These are phyloP conservation scores for Candida chauliodis DNA, from an alignment of 805 yeast genomes.

Conservation along the genomic window DNA sequence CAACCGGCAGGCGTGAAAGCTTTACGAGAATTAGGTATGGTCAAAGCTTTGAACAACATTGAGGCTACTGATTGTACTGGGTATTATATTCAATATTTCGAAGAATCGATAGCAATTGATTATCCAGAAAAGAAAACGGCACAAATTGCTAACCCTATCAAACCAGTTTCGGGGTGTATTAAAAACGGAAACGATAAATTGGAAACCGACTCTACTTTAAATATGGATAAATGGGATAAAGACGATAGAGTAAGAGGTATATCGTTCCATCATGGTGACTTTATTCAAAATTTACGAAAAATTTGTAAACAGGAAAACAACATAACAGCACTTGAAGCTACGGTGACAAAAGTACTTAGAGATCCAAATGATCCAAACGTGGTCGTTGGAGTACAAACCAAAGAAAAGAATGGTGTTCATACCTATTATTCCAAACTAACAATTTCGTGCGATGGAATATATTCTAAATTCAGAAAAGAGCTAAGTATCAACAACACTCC, in stretches of 20 bases:
- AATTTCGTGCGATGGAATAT: conserved; percentile 88
- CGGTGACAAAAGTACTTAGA: conserved; percentile 64
- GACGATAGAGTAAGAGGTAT: conserved; percentile 65
- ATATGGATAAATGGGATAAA: conserved; percentile 52
- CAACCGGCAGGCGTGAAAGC: conserved; percentile 97
- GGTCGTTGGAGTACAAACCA: conserved; percentile 75
- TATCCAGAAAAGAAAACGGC: conserved; percentile 63
- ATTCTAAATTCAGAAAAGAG: conserved; percentile 84
- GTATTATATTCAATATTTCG: conserved; percentile 70
- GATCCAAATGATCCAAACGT: conserved; percentile 45
- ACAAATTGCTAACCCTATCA: conserved; percentile 38
- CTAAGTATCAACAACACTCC: conserved; percentile 63
- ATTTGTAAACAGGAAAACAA: conserved; percentile 69
- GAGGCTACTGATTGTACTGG: conserved; percentile 79
- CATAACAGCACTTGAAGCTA: conserved; percentile 78
- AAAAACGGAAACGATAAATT: conserved; percentile 56
- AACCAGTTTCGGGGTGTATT: conserved; percentile 54
- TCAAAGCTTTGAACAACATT: conserved; percentile 65
- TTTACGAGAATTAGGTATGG: conserved; percentile 77
- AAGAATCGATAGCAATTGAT: conserved; percentile 53
- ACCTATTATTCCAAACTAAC: conserved; percentile 60
- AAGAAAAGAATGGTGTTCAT: conserved; percentile 36
- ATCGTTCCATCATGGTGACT: conserved; percentile 91
- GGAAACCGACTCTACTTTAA: conserved; percentile 44
- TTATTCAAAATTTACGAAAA: conserved; percentile 68